These are phyloP conservation scores for Clonostachys chloroleuca DNA, from an alignment of 2,329 filamentous ascomycete species.

Conservation along the genomic window DNA sequence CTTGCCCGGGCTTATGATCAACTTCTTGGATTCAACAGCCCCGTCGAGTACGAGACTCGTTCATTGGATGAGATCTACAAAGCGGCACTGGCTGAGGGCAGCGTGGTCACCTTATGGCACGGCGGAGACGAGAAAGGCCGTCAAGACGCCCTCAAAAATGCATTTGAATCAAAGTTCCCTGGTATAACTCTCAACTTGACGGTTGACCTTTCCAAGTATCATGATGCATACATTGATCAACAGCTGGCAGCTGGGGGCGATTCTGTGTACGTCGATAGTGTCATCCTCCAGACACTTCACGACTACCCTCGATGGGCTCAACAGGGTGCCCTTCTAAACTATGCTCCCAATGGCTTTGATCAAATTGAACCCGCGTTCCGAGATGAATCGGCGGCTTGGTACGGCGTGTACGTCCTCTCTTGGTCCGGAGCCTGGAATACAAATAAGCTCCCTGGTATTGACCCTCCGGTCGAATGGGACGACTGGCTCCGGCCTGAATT, in stretches of 20 bases:
- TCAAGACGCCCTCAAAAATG: slow-evolving; percentile 28
- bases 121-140: slow-evolving; percentile 40
- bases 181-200: slow-evolving; percentile 48
- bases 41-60: slow-evolving; percentile 30
- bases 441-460: slow-evolving; percentile 23
- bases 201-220: slow-evolving; percentile 52
- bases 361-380: slow-evolving; percentile 33
- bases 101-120: slow-evolving; percentile 38
- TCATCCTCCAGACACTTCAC: slow-evolving; percentile 43
- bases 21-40: slow-evolving; percentile 11
- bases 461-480: slow-evolving; percentile 27
- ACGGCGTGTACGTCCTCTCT: slow-evolving; percentile 28
- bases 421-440: slow-evolving; percentile 30
- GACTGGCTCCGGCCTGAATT: slow-evolving; percentile 42
- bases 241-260: slow-evolving; percentile 26
- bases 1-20: slow-evolving; percentile 7
- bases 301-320: slow-evolving; percentile 47
- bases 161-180: slow-evolving; percentile 41
- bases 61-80: slow-evolving; percentile 67
- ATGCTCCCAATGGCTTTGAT: slow-evolving; percentile 41
- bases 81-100: slow-evolving; percentile 67
- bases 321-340: slow-evolving; percentile 39
- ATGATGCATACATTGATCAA: slow-evolving; percentile 38
- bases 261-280: slow-evolving; percentile 36
- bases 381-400: slow-evolving; percentile 34